Evolutionary conservation across 768 basidiomycete genomes (phyloP).

Genomic region (Boletellus ananiceps): DNA sequence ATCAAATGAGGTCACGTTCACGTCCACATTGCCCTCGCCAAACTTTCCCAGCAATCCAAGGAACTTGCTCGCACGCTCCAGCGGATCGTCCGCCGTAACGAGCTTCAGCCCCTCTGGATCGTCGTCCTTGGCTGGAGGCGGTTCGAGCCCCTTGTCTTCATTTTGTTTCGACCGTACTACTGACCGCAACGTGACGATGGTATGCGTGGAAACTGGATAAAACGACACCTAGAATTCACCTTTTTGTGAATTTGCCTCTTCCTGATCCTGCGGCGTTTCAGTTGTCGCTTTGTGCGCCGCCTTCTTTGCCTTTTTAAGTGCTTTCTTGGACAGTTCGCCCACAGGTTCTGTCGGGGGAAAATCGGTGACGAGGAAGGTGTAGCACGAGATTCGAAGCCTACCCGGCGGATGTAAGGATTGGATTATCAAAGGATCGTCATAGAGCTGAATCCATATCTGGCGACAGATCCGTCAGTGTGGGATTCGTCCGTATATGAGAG

Average conservation of each 20-base stretch:
- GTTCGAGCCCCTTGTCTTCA: slow-evolving; percentile 72
- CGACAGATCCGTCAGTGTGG: slow-evolving; percentile 9
- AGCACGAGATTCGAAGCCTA: slow-evolving; percentile 13
- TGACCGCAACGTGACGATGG: slow-evolving; percentile 14
- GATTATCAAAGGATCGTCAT: slow-evolving; percentile 67
- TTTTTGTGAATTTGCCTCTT: slow-evolving; percentile 52
- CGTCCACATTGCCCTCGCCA: slow-evolving; percentile 51
- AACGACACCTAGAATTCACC: slow-evolving; percentile 36
- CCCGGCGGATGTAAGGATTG: slow-evolving; percentile 36
- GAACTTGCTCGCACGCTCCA: slow-evolving; percentile 73
- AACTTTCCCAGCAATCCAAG: slow-evolving; percentile 58
- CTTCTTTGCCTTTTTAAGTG: slow-evolving; percentile 85
- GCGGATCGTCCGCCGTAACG: slow-evolving; percentile 53
- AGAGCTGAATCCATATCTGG: slow-evolving; percentile 69
- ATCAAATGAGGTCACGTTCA: slow-evolving; percentile 75
- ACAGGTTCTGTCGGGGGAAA: slow-evolving; percentile 9
- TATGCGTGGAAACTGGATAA: slow-evolving; percentile 6
- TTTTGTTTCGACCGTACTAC: slow-evolving; percentile 31
- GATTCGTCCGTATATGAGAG: slow-evolving; percentile 3
- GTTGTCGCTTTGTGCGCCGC: slow-evolving; percentile 55
- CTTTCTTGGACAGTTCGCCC: slow-evolving; percentile 57
- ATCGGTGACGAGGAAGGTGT: slow-evolving; percentile 19
- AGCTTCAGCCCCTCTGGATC: slow-evolving; percentile 81
- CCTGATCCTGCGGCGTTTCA: slow-evolving; percentile 37
- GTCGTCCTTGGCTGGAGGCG: slow-evolving; percentile 57